These are phyloP conservation scores for Mucor saturninus DNA, from an alignment of 371 early-diverging fungal species.

Conservation along the genomic window DNA sequence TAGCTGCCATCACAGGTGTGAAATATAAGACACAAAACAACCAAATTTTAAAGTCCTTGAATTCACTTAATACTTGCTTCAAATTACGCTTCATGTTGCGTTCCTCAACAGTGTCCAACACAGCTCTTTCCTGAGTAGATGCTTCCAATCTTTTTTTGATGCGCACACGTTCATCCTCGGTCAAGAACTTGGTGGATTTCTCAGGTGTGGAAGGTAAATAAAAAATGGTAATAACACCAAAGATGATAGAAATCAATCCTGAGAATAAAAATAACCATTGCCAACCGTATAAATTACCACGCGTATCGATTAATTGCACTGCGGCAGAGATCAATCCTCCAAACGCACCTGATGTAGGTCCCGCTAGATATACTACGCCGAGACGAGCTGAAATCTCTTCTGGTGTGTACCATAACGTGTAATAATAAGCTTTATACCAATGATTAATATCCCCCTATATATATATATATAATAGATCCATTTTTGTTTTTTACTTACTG, in stretches of 20 bases:
- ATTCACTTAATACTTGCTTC: constrained; percentile 28
- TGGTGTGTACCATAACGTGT: constrained; percentile 54
- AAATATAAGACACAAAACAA: constrained; percentile 49
- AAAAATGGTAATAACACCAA: constrained; percentile 47
- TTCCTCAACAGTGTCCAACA: constrained; percentile 13
- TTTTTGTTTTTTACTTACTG: constrained; percentile 25
- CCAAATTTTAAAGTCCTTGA: constrained; percentile 51
- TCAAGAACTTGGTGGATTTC: constrained; percentile 43
- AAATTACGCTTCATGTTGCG: constrained; percentile 20
- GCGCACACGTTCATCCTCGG: constrained; percentile 38
- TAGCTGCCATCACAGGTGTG: constrained; percentile 60
- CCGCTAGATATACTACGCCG: constrained; percentile 53
- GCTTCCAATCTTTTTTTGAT: constrained; percentile 29
- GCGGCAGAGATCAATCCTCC: constrained; percentile 56
- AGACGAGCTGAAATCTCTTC: constrained; percentile 51
- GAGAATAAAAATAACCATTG: constrained; percentile 55
- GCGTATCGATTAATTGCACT: constrained; percentile 49
- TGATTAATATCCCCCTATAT: too few relatives aligned
- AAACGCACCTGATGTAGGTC: constrained; percentile 52
- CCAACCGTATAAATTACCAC: constrained; percentile 51
- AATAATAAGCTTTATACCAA: constrained; percentile 42
- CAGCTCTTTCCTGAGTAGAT: background rate
- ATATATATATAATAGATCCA: background rate
- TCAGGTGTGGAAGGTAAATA: constrained; percentile 50
- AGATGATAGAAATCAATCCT: constrained; percentile 41